phyloP scores from a whole-genome alignment of 2,329 filamentous ascomycete species.

The Cordyceps cateniannulata region DNA sequence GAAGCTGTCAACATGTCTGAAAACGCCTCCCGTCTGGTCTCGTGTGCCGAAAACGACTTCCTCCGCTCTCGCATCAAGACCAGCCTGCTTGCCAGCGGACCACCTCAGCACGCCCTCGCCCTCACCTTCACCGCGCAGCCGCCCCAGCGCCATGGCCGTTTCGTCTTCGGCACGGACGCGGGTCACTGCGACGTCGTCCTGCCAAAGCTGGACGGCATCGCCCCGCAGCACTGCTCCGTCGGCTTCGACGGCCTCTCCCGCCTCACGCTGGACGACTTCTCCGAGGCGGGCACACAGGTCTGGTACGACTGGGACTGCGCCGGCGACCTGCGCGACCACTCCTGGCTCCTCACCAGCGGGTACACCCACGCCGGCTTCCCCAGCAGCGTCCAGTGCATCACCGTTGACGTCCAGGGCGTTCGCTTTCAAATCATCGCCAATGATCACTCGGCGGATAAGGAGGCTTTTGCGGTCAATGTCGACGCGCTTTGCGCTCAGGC shows the following conservation, averaged over 20 bases:
- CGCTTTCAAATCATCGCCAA: conserved; percentile 34
- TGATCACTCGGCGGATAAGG: conserved; percentile 27
- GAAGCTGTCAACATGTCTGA: conserved; percentile 25
- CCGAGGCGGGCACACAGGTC: conserved; percentile 31
- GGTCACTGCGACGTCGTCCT: conserved; percentile 31
- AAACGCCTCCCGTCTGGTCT: conserved; percentile 24
- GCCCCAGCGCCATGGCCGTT: conserved; percentile 29
- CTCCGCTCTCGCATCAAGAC: conserved; percentile 25
- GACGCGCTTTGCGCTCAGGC: conserved; percentile 27
- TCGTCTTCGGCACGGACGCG: conserved; percentile 33
- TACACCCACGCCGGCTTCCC: conserved; percentile 29
- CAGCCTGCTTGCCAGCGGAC: conserved; percentile 15
- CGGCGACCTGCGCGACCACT: conserved; percentile 29
- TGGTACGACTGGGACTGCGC: conserved; percentile 36
- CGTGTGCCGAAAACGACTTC: conserved; percentile 19
- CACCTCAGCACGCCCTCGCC: conserved; percentile 26
- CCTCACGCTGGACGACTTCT: conserved; percentile 33
- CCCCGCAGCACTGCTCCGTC: conserved; percentile 30
- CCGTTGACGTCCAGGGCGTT: conserved; percentile 33
- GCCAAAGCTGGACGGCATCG: conserved; percentile 27
- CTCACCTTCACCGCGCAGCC: conserved; percentile 27
- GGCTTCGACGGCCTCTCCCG: conserved; percentile 32
- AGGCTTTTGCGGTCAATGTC: conserved; percentile 27
- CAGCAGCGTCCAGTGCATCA: conserved; percentile 26
- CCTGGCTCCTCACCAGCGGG: conserved; percentile 31